Evolutionary conservation across 2,329 filamentous ascomycete genomes (phyloP).

Genomic region (Botrytis aclada): DNA sequence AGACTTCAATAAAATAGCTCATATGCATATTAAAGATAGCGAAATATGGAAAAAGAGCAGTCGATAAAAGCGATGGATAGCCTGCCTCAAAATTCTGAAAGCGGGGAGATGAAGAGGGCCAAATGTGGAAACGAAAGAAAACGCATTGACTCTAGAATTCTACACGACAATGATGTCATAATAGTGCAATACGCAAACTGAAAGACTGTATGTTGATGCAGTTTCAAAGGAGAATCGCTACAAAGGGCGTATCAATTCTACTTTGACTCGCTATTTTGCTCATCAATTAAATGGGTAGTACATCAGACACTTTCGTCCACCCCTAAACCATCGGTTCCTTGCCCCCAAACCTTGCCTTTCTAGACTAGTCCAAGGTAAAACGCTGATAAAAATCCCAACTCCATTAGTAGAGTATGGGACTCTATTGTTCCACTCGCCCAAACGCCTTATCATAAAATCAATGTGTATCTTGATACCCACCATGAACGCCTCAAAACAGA

Average conservation of each 20-base stretch:
- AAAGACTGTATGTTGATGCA: not conserved
- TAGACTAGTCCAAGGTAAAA: not conserved
- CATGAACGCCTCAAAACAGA: not conserved
- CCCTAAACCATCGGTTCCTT: not conserved
- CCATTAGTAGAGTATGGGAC: not conserved
- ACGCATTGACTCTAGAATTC: not conserved
- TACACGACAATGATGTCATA: not conserved
- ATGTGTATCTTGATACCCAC: not conserved
- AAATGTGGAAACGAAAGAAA: not conserved
- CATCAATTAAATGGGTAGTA: not conserved
- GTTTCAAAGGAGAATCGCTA: not conserved
- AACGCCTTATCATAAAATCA: not conserved
- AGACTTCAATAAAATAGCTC: not conserved
- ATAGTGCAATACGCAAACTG: not conserved
- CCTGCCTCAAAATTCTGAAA: not conserved
- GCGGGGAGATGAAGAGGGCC: not conserved
- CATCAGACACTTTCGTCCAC: not conserved
- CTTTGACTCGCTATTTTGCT: not conserved
- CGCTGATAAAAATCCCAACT: slow-evolving; percentile 5
- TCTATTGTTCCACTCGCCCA: not conserved
- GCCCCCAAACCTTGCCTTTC: not conserved
- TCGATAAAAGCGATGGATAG: not conserved
- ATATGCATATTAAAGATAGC: not conserved
- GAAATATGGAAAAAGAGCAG: not conserved
- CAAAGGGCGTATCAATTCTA: not conserved